Conservation (phyloP, 1,284 basidiomycete species). For the Sutorius eximius region DNA sequence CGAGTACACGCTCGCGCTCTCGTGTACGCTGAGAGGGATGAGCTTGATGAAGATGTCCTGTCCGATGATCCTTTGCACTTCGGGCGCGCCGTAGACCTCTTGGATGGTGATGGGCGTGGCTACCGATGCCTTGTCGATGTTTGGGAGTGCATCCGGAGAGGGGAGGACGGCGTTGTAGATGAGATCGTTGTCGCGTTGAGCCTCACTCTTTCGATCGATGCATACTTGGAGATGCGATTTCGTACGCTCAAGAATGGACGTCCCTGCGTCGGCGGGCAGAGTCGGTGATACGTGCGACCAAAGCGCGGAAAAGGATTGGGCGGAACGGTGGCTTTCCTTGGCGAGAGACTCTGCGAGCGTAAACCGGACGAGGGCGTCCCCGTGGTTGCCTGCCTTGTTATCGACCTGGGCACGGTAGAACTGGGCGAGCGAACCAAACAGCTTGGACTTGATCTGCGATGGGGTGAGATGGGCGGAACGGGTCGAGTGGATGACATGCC, state of each 20-base stretch:
- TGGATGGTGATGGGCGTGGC: conserved; percentile 88
- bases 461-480: conserved; percentile 1
- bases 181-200: conserved; percentile 91
- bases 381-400: conserved; percentile 76
- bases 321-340: conserved; percentile 80
- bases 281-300: conserved; percentile 79
- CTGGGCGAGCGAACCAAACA: conserved; percentile 85
- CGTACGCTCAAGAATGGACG: conserved; percentile 77
- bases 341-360: conserved; percentile 78
- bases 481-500: conserved; percentile 41
- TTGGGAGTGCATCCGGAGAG: conserved; percentile 74
- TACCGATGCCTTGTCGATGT: conserved; percentile 77
- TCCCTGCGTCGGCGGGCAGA: conserved; percentile 84
- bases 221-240: conserved; percentile 82
- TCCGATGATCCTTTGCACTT: conserved; percentile 95
- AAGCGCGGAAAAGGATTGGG: conserved; percentile 69
- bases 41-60: conserved; percentile 88
- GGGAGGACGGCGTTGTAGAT: conserved; percentile 97
- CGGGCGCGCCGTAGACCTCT: conserved; percentile 88
- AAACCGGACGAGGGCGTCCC: conserved; percentile 83
- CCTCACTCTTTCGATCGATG: conserved; percentile 74
- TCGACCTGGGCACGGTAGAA: conserved; percentile 87
- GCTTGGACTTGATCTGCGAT: conserved; percentile 82
- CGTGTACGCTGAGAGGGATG: conserved; percentile 92
- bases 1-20: conserved; percentile 94